Base-by-base conservation (phyloP, 176 grass and related monocot genomes). In the Ensete ventricosum region DNA sequence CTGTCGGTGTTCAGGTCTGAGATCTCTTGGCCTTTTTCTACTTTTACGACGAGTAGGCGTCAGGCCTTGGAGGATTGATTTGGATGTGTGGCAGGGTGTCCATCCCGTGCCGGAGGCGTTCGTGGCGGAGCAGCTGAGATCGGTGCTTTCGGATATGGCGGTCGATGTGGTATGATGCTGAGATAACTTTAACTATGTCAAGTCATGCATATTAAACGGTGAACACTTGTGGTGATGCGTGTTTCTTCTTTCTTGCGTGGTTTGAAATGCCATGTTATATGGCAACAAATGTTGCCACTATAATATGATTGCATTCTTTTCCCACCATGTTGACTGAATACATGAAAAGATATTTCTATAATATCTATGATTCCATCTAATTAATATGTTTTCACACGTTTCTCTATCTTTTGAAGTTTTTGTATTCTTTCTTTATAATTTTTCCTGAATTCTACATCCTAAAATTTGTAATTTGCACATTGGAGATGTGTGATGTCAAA, bases 131-230 rank as follows among this genome's bases (percentile, higher is more conserved):
- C 90, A 98, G 84, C 75, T 98, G 52, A 69, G 81, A 12, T 98
- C 94, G 11, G 90, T 98, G 74, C 86, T 98, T 50, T 89, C 88
- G 20, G 94, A 98, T 76, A 98, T 98, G 90, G 81, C 84, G 57
- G 94, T 98, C 50, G 88, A 93, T 85, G 90, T 98, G 88, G 94
- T 93, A 71, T 81, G 84, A 55, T 55, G 27, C 22, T 9, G 50
- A 54, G 19, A 7, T 73, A 9, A 25, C 71, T 73, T 73, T 55
- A 53, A 24, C 20, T 73, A 9, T 20, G 4, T n/a, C 11, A 16
- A 50, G 19, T 48, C 12, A 14, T 34, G 10, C 17, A 17, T 29
- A 11, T 27, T 43, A 43, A 43, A 43, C 34, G 34, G 34, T 43
- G 34, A 43, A 43, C 34, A 4, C 34, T 6, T 13, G 43, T 67